Evolutionary conservation across 495 filamentous ascomycete genomes (phyloP).

Genomic region (Elaphomyces granulatus): DNA sequence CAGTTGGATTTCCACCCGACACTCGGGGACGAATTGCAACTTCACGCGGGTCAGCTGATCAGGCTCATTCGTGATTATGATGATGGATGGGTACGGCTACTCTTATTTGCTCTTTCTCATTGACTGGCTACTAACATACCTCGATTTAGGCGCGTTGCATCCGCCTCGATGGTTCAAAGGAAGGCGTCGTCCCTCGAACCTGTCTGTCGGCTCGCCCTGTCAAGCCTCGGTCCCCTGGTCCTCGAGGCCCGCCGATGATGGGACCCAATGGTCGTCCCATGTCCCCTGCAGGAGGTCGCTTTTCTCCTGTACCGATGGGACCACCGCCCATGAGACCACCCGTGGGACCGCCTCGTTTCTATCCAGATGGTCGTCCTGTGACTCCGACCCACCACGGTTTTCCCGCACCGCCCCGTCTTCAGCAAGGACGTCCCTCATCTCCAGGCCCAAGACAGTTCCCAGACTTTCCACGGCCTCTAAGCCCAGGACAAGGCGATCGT

Average conservation of each 20-base stretch:
- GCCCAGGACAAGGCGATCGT: constrained; percentile 22
- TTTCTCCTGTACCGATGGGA: constrained; percentile 8
- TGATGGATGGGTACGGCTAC: constrained; percentile 79
- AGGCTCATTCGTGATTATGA: constrained; percentile 91
- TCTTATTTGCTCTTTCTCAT: background rate
- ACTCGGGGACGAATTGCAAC: constrained; percentile 77
- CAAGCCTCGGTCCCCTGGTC: constrained; percentile 58
- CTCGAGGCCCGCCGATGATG: constrained; percentile 35
- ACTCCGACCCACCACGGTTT: constrained; percentile 22
- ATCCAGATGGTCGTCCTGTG: constrained; percentile 26
- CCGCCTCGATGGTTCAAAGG: constrained; percentile 74
- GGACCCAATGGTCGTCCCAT: constrained; percentile 38
- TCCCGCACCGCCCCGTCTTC: constrained; percentile 24
- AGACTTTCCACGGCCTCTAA: constrained; percentile 30
- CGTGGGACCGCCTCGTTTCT: constrained; percentile 20
- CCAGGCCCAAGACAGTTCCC: constrained; percentile 17
- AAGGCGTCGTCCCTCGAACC: constrained; percentile 86
- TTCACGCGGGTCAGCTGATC: constrained; percentile 67
- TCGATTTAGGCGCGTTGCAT: constrained; percentile 63
- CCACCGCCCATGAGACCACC: constrained; percentile 10
- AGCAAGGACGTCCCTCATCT: constrained; percentile 23
- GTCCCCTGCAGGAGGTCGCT: constrained; percentile 22
- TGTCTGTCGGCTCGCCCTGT: constrained; percentile 87
- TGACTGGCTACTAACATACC: constrained; percentile 22
- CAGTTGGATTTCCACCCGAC: constrained; percentile 92